phyloP scores from a whole-genome alignment of 1,284 basidiomycete genomes.

The Puccinia novopanici region DNA sequence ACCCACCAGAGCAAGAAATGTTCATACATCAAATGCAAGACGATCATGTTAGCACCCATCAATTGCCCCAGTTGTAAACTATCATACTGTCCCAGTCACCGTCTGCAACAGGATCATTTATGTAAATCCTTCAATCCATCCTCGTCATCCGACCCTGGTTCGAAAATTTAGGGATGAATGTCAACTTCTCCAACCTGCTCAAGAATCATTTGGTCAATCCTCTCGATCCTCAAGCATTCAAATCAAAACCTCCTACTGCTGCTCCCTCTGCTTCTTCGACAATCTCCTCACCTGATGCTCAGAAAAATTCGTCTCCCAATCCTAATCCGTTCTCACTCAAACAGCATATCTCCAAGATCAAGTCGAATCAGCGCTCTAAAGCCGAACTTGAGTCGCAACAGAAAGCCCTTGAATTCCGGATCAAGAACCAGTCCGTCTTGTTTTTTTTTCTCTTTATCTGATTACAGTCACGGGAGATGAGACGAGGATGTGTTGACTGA shows the following conservation, averaged over 20 bases:
- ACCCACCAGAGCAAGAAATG: constrained; percentile 14
- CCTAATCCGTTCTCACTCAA: constrained; percentile 17
- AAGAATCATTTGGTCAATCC: constrained; percentile 16
- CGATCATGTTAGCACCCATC: constrained; percentile 39
- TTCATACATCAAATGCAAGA: constrained; percentile 32
- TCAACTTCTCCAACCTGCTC: not conserved
- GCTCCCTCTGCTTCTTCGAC: not conserved
- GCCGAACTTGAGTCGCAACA: constrained; percentile 30
- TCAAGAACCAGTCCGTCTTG: constrained; percentile 8
- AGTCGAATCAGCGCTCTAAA: constrained; percentile 24
- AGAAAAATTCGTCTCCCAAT: not conserved
- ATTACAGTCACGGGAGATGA: no score
- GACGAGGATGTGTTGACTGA: not conserved
- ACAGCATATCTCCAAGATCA: not conserved
- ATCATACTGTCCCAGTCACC: constrained; percentile 43
- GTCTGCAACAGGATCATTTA: constrained; percentile 44
- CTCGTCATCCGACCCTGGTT: not conserved
- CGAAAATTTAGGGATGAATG: not conserved
- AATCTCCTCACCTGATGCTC: not conserved
- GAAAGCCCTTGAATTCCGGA: constrained; percentile 36
- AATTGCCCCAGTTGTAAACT: constrained; percentile 33
- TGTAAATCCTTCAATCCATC: constrained; percentile 13
- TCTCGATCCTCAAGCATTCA: not conserved
- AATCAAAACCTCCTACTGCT: not conserved
- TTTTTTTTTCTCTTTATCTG: no score